phyloP scores from a whole-genome alignment of 2,329 filamentous ascomycete species.

The Polytolypa hystricis region DNA sequence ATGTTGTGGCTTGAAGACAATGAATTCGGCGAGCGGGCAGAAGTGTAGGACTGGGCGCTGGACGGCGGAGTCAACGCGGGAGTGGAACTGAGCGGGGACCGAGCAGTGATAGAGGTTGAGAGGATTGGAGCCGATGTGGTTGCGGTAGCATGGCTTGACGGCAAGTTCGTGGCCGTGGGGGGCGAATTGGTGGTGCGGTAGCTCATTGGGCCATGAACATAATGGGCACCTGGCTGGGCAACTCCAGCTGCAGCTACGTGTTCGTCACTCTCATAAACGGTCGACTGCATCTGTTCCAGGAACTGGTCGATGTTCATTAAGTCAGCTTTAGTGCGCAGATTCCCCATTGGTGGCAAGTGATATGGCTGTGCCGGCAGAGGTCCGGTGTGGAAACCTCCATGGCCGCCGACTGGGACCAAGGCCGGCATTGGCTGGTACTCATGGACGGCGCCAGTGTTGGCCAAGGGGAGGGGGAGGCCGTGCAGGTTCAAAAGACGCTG shows the following conservation, averaged over 20 bases:
- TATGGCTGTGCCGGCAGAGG: conserved; percentile 66
- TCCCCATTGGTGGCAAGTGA: conserved; percentile 75
- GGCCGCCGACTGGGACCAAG: conserved; percentile 45
- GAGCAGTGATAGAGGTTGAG: conserved; percentile 27
- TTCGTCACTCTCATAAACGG: conserved; percentile 85
- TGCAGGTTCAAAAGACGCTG: conserved; percentile 77
- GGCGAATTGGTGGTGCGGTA: conserved; percentile 50
- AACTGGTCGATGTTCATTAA: conserved; percentile 89
- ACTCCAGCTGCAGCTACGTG: conserved; percentile 69
- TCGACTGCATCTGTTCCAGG: conserved; percentile 89
- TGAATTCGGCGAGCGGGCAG: conserved; percentile 50
- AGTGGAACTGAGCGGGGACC: conserved; percentile 42
- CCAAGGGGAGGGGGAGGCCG: conserved; percentile 50
- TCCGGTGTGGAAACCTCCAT: conserved; percentile 41
- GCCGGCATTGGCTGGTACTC: conserved; percentile 44
- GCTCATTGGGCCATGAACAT: conserved; percentile 41
- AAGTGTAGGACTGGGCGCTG: conserved; percentile 52
- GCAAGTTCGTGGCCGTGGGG: conserved; percentile 28
- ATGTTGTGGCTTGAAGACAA: conserved; percentile 41
- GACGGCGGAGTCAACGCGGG: conserved; percentile 53
- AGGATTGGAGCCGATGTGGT: conserved; percentile 31
- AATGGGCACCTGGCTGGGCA: conserved; percentile 61
- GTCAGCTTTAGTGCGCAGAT: conserved; percentile 85
- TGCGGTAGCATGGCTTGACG: conserved; percentile 30
- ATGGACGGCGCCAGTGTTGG: conserved; percentile 43